A percentile compares a stretch with the other conserved stretches of the same genome.
Evolutionary conservation across 2,329 filamentous ascomycete genomes (phyloP).

Genomic region (Sporothrix protearum): DNA sequence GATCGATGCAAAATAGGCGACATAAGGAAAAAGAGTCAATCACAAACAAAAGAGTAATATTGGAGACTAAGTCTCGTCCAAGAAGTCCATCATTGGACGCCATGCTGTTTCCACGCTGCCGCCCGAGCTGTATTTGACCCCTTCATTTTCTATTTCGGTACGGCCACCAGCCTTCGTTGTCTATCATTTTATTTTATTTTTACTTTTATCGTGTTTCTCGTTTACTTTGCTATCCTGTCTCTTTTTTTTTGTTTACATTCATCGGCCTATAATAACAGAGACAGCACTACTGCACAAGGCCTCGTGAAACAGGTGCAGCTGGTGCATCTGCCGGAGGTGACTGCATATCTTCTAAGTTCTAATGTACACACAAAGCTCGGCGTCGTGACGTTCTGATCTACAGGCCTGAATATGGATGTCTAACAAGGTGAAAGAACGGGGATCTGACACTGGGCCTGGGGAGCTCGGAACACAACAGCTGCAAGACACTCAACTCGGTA

Average conservation of each 20-base stretch:
- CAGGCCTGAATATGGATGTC: neutral
- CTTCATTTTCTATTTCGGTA: neutral
- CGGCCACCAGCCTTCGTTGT: neutral
- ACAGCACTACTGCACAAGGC: neutral
- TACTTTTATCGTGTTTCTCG: neutral
- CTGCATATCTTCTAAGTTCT: no score
- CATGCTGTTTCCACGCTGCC: slow-evolving; percentile 6
- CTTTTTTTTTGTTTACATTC: neutral
- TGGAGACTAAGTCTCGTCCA: neutral
- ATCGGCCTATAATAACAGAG: neutral
- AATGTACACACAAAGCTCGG: no score
- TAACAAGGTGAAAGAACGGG: neutral
- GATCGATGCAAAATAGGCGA: neutral
- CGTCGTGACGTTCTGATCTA: neutral
- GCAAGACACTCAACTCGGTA: slow-evolving; percentile 11
- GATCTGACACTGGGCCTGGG: neutral
- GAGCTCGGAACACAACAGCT: neutral
- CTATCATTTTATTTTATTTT: neutral
- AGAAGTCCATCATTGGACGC: neutral
- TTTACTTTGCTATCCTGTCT: neutral
- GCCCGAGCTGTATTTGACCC: neutral
- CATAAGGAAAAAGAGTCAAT: neutral
- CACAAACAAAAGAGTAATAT: neutral
- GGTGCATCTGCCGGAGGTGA: neutral
- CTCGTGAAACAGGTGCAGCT: slow-evolving; percentile 2